Base-by-base conservation (phyloP, 1,284 basidiomycete genomes). In the Microbotryum scabiosae region DNA sequence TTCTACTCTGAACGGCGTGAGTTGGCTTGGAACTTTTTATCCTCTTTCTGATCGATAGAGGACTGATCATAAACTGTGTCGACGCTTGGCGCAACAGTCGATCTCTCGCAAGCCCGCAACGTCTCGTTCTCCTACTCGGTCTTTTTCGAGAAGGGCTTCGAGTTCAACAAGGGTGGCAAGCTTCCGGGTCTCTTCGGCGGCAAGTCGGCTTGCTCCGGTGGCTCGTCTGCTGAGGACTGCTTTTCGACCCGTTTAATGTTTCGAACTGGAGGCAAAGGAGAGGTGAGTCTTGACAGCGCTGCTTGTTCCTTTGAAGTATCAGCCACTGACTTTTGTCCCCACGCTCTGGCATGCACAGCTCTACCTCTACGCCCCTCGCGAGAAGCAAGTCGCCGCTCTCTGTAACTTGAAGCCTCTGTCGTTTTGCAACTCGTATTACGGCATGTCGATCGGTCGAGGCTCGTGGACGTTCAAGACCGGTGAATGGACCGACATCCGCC, bases 361-460 rank as follows among this genome's bases (percentile, higher is more conserved):
- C 30, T 71, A 71, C 63, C 65, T 71, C 21, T 88, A 88, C 64
- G 85, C 84, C 10, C 80, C 82, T 0, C 82, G 81, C 45, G 69
- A 63, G 21, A 73, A 71, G 52, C 74, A 75, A 54, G 62, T 83
- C 4, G 58, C 72, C 0, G 75, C 78, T 0, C 76, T 88, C 1
- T 88, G 87, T 71, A 69, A 73, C 0, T 58, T 66, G 18, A 79
- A 79, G 45, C 78, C 81, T 0, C 72, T 74, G 45, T 85, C 85
- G 0, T 79, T 82, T 18, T 88, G 87, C 72, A 80, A 85, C 62
- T 70, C 79, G 0, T 74, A 73, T 2, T 88, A 87, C 67, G 86
- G 87, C 1, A 76, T 87, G 49, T 85, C 84, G 3, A 77, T 91
- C 62, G 86, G 84, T 7, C 81, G 89, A 14, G 87, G 87, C 0